Evolutionary conservation across 2,329 filamentous ascomycete genomes (phyloP).

Genomic region (Arthrobotrys sphaeroides): DNA sequence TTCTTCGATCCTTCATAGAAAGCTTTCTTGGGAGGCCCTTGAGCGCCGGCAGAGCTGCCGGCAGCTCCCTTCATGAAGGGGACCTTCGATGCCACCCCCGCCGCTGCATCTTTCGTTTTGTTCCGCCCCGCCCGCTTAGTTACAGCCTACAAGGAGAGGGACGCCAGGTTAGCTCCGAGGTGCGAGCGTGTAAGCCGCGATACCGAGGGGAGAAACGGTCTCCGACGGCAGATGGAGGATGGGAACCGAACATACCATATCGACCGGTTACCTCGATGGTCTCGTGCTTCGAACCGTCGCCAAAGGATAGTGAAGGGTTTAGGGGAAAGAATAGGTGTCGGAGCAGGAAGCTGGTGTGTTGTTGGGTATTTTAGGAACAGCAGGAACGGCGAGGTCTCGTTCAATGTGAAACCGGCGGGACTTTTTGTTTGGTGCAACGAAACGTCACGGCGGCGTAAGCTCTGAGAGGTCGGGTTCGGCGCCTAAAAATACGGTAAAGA

Average conservation of each 20-base stretch:
- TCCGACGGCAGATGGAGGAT: slow-evolving; percentile 13
- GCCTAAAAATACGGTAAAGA: slow-evolving; percentile 1
- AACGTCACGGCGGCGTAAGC: slow-evolving; percentile 43
- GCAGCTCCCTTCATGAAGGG: slow-evolving; percentile 57
- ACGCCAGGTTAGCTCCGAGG: slow-evolving; percentile 30
- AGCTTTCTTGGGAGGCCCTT: slow-evolving; percentile 87
- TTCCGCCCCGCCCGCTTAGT: slow-evolving; percentile 70
- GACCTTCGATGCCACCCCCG: slow-evolving; percentile 59
- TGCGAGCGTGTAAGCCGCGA: background rate
- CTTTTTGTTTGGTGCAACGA: slow-evolving; percentile 10
- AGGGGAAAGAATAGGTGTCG: slow-evolving; percentile 73
- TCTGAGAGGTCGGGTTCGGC: slow-evolving; percentile 21
- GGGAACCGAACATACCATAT: slow-evolving; percentile 30
- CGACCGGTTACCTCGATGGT: slow-evolving; percentile 33
- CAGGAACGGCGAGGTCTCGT: slow-evolving; percentile 5
- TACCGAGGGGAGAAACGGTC: background rate
- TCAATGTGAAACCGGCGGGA: slow-evolving; percentile 41
- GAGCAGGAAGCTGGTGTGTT: slow-evolving; percentile 98
- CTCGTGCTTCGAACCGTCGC: slow-evolving; percentile 23
- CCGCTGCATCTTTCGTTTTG: slow-evolving; percentile 63
- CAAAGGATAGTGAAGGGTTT: slow-evolving; percentile 10
- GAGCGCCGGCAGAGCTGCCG: slow-evolving; percentile 64
- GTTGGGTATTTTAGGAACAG: slow-evolving; percentile 64
- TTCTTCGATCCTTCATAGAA: slow-evolving; percentile 97
- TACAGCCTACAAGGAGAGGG: slow-evolving; percentile 62